phyloP scores from a whole-genome alignment of 2,329 filamentous ascomycete species.

The Colletotrichum tanaceti region DNA sequence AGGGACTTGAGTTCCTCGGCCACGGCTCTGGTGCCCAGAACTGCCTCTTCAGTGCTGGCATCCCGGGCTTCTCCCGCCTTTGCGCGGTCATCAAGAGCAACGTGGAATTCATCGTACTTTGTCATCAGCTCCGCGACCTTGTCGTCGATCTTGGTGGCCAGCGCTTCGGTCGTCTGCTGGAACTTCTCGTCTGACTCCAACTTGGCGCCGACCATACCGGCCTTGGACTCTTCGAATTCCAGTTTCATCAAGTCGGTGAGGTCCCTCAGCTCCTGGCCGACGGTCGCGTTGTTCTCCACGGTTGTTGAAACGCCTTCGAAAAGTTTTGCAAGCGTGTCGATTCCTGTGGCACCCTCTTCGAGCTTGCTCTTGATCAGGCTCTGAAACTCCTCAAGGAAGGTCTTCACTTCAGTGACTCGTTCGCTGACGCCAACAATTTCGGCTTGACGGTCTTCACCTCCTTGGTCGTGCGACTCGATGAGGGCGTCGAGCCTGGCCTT shows the following conservation, averaged over 20 bases:
- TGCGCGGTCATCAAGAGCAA: slow-evolving; percentile 77
- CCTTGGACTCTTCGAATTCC: slow-evolving; percentile 89
- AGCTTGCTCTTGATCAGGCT: slow-evolving; percentile 81
- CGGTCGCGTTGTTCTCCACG: slow-evolving; percentile 66
- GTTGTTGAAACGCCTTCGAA: slow-evolving; percentile 75
- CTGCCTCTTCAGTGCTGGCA: slow-evolving; percentile 76
- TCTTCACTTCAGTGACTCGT: slow-evolving; percentile 82
- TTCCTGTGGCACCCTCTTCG: slow-evolving; percentile 76
- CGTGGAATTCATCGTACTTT: slow-evolving; percentile 90
- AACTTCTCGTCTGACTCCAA: slow-evolving; percentile 86
- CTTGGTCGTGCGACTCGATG: slow-evolving; percentile 79
- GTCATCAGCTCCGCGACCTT: slow-evolving; percentile 80
- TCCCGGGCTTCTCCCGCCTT: slow-evolving; percentile 80
- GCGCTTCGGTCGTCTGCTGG: slow-evolving; percentile 64
- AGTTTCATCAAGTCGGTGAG: slow-evolving; percentile 80
- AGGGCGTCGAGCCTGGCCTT: slow-evolving; percentile 71
- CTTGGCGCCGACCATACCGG: slow-evolving; percentile 82
- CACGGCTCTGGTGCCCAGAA: slow-evolving; percentile 80
- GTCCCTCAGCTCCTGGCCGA: slow-evolving; percentile 74
- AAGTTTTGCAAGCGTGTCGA: slow-evolving; percentile 79
- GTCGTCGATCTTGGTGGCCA: slow-evolving; percentile 69
- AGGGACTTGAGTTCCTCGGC: slow-evolving; percentile 89
- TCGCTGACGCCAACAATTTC: slow-evolving; percentile 84
- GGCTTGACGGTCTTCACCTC: slow-evolving; percentile 84
- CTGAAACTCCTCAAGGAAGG: slow-evolving; percentile 81